Base-by-base conservation (phyloP, 2,329 filamentous ascomycete species). In the Fusarium paranaense region DNA sequence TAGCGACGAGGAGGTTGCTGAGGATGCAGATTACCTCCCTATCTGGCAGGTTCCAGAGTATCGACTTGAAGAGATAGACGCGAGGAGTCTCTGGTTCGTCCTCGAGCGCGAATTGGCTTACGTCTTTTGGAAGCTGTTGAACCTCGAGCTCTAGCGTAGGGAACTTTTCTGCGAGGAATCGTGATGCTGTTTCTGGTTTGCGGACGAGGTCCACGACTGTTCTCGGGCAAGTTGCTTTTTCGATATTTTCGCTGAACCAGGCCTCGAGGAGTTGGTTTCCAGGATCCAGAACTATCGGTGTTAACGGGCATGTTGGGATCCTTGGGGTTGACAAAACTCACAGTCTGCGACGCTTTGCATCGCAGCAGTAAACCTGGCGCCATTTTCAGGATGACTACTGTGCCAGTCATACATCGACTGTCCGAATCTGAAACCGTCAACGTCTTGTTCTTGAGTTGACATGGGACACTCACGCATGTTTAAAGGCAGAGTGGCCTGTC, bases 381-480 rank as follows among this genome's bases (percentile, higher is more conserved):
- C 62, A 73, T 91, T 6, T 87, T 89, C 74, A 78, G 70, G 74
- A 56, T 76, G 74, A 27, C 30, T 58, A 8, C 61, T 71, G 22
- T 76, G 72, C 74, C 74, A 76, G 13, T 69, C 68, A n/a, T 76
- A 76, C 74, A 73, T 73, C 11, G 72, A 66, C 37, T 75, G 61
- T 6, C 72, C 70, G 62, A 67, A 72, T 56, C 73, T 75, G 25
- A 16, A 45, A 11, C 1, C 5, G 42, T 73, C 25, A 73, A 59
- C n/a, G 5, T 5, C n/a, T 13, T 5, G 25, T 27, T 40, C 11
- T 7, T 7, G 2, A 37, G 30, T 11, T n/a, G 4, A 2, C 10
- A 6, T 13, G 7, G 37, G 11, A 2, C 0, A 70, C 74, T 70
- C 13, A 76, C 74, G 70, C 72, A 35, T 71, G 63, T 59, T 73